Evolutionary conservation across 805 yeast genomes (phyloP).

Genomic region (Saccharomycopsis amapae): DNA sequence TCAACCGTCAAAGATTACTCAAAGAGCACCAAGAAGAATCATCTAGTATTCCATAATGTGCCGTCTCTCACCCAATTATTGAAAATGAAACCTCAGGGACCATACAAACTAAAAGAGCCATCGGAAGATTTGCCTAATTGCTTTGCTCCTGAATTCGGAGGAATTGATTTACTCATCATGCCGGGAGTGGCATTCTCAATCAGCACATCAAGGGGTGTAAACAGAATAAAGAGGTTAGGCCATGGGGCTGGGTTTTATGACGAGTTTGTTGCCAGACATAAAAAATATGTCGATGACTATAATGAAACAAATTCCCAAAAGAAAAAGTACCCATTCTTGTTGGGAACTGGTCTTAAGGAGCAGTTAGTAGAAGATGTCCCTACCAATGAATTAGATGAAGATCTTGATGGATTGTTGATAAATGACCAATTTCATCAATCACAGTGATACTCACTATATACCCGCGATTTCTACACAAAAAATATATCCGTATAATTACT

Average conservation of each 20-base stretch:
- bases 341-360: conserved; percentile 61
- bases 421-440: conserved; percentile 27
- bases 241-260: conserved; percentile 95
- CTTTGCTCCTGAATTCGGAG: conserved; percentile 24
- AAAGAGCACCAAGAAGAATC: conserved; percentile 13
- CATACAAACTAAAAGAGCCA: conserved; percentile 66
- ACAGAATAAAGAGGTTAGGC: conserved; percentile 55
- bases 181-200: conserved; percentile 83
- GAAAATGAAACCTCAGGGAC: conserved; percentile 57
- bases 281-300: conserved; percentile 20
- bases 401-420: conserved; percentile 47
- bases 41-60: conserved; percentile 50
- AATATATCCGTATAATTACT: not conserved
- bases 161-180: conserved; percentile 64
- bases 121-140: conserved; percentile 21
- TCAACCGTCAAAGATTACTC: conserved; percentile 25
- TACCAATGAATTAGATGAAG: conserved; percentile 56
- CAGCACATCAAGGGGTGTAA: conserved; percentile 21
- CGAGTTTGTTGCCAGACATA: conserved; percentile 52
- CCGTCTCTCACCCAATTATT: conserved; percentile 35
- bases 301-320: conserved; percentile 21
- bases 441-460: not conserved
- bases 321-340: conserved; percentile 32
- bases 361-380: conserved; percentile 53
- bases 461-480: not conserved